Conservation (phyloP, 495 filamentous ascomycete species). For the Penicillium herquei region DNA sequence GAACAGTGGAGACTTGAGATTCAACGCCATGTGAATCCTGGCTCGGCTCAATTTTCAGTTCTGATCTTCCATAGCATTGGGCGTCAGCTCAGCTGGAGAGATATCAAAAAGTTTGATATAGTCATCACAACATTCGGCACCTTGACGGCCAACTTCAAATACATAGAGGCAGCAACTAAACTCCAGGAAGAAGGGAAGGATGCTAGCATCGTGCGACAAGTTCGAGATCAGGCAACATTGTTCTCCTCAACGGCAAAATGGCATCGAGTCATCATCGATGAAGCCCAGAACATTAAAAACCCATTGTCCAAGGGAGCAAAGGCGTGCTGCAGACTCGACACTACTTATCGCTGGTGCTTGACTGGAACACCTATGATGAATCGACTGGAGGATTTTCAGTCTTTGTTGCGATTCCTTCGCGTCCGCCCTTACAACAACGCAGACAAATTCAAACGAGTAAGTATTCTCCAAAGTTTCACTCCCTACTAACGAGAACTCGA, state of each 20-base stretch:
- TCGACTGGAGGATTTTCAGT: constrained; percentile 74
- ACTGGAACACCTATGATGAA: constrained; percentile 98
- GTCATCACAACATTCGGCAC: constrained; percentile 91
- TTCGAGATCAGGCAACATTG: constrained; percentile 50
- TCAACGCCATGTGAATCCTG: constrained; percentile 61
- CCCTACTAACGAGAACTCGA: too few species aligned
- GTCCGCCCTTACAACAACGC: constrained; percentile 77
- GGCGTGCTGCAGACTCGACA: constrained; percentile 59
- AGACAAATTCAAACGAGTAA: constrained; percentile 58
- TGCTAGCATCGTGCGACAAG: constrained; percentile 10
- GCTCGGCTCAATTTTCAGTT: constrained; percentile 59
- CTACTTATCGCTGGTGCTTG: constrained; percentile 76
- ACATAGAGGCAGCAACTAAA: constrained; percentile 52
- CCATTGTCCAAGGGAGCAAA: constrained; percentile 62
- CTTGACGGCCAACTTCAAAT: constrained; percentile 57
- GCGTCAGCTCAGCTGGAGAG: constrained; percentile 54
- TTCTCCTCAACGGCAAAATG: constrained; percentile 66
- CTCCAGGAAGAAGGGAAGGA: constrained; percentile 33
- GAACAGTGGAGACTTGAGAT: constrained; percentile 92
- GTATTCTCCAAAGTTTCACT: constrained; percentile 4
- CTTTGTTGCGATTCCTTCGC: constrained; percentile 75
- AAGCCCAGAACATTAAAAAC: constrained; percentile 95
- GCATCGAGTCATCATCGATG: constrained; percentile 86
- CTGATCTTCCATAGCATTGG: constrained; percentile 65
- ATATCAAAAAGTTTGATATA: constrained; percentile 70